Conservation (phyloP, 2,329 filamentous ascomycete genomes). For the Diplodia intermedia region DNA sequence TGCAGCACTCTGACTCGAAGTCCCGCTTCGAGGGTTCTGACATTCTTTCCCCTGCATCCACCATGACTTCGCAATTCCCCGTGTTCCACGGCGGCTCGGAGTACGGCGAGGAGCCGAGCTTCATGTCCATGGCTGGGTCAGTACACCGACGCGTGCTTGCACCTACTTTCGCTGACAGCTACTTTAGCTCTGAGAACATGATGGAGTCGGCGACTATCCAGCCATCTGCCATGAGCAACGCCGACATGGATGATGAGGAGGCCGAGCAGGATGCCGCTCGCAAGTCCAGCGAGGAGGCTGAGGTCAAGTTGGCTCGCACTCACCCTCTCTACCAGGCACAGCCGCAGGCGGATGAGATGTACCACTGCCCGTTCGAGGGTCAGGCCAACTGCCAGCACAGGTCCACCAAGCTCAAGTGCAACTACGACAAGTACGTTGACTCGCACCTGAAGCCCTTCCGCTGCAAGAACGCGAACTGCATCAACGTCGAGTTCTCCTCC, state of each 20-base stretch:
- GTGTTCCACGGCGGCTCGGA: slow-evolving; percentile 28
- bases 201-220: slow-evolving; percentile 20
- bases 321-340: slow-evolving; percentile 74
- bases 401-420: slow-evolving; percentile 96
- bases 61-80: slow-evolving; percentile 35
- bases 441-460: slow-evolving; percentile 96
- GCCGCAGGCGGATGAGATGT: slow-evolving; percentile 76
- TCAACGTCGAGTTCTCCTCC: slow-evolving; percentile 89
- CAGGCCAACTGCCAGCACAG: slow-evolving; percentile 81
- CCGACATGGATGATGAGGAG: slow-evolving; percentile 42
- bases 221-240: slow-evolving; percentile 6
- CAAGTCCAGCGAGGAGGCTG: slow-evolving; percentile 44
- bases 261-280: slow-evolving; percentile 19
- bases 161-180: not conserved
- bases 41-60: slow-evolving; percentile 45
- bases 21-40: slow-evolving; percentile 27
- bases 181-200: slow-evolving; percentile 10
- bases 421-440: slow-evolving; percentile 98
- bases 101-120: slow-evolving; percentile 31
- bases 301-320: slow-evolving; percentile 51
- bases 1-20: slow-evolving; percentile 30
- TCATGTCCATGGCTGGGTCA: slow-evolving; percentile 24
- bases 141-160: not conserved
- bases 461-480: slow-evolving; percentile 85
- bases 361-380: slow-evolving; percentile 89